A percentile compares a stretch with the other conserved stretches of the same genome.
These are phyloP conservation scores for Suhomyces guaymorum DNA, from an alignment of 1,139 yeast species.

Conservation along the genomic window DNA sequence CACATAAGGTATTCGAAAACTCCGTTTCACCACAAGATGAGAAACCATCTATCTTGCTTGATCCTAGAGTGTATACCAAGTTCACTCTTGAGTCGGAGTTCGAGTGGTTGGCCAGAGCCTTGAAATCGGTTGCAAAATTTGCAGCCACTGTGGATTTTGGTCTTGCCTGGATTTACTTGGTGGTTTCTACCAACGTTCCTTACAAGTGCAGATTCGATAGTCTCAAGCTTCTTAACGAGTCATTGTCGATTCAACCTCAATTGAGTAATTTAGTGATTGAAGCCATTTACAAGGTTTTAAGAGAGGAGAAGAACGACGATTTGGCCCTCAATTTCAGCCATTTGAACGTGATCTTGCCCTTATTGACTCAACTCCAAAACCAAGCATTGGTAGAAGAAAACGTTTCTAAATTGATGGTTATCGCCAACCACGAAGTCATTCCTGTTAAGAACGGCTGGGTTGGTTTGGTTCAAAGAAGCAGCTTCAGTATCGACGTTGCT, in stretches of 20 bases:
- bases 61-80: constrained; percentile 51
- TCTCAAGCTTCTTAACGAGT: constrained; percentile 25
- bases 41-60: constrained; percentile 46
- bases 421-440: constrained; percentile 52
- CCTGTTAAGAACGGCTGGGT: constrained; percentile 72
- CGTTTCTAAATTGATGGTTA: constrained; percentile 48
- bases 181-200: constrained; percentile 39
- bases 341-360: constrained; percentile 45
- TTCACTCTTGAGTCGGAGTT: constrained; percentile 45
- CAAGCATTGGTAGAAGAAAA: constrained; percentile 24
- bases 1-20: constrained; percentile 20
- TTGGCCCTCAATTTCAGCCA: constrained; percentile 23
- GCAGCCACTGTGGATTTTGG: constrained; percentile 22
- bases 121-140: constrained; percentile 24
- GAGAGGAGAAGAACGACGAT: constrained; percentile 18
- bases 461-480: constrained; percentile 62
- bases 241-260: constrained; percentile 20
- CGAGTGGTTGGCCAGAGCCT: constrained; percentile 53
- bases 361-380: constrained; percentile 41
- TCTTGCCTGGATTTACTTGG: constrained; percentile 46
- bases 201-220: constrained; percentile 36
- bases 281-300: constrained; percentile 19
- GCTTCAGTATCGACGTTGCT: constrained; percentile 60
- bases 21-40: constrained; percentile 35
- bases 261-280: constrained; percentile 20